phyloP scores from a whole-genome alignment of 2,329 filamentous ascomycete genomes.

The Chaetoscypha palmicola region DNA sequence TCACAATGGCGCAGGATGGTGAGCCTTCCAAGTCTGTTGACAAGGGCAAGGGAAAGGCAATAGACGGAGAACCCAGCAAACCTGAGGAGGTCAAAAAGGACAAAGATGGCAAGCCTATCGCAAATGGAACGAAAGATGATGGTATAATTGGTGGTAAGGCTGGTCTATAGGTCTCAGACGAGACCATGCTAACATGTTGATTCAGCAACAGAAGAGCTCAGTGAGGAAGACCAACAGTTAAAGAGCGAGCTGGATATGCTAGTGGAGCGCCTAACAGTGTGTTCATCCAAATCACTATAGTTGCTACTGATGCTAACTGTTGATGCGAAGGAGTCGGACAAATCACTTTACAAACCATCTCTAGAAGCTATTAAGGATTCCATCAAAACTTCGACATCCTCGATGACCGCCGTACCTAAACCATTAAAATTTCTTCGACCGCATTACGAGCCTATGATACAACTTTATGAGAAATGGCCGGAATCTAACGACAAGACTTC shows the following conservation, averaged over 20 bases:
- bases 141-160: constrained; percentile 39
- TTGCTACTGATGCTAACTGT: constrained; percentile 12
- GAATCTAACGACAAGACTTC: constrained; percentile 78
- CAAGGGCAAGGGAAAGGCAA: constrained; percentile 94
- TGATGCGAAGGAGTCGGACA: constrained; percentile 68
- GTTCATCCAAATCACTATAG: constrained; percentile 14
- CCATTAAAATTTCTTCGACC: constrained; percentile 96
- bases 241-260: constrained; percentile 98
- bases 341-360: constrained; percentile 81
- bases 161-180: constrained; percentile 7
- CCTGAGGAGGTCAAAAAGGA: constrained; percentile 50
- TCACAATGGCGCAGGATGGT: constrained; percentile 86
- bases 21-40: constrained; percentile 77
- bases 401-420: constrained; percentile 98
- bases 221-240: constrained; percentile 94
- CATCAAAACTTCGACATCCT: constrained; percentile 98
- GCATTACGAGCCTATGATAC: constrained; percentile 85
- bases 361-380: constrained; percentile 95
- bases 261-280: constrained; percentile 84
- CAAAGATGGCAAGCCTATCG: constrained; percentile 62
- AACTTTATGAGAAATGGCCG: constrained; percentile 85
- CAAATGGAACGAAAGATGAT: constrained; percentile 71
- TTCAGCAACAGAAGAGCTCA: constrained; percentile 72
- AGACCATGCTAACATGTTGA: constrained; percentile 31
- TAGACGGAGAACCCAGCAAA: constrained; percentile 57